Evolutionary conservation across 306 rosid species (phyloP).

Genomic region (Elaeagnus macrophylla): DNA sequence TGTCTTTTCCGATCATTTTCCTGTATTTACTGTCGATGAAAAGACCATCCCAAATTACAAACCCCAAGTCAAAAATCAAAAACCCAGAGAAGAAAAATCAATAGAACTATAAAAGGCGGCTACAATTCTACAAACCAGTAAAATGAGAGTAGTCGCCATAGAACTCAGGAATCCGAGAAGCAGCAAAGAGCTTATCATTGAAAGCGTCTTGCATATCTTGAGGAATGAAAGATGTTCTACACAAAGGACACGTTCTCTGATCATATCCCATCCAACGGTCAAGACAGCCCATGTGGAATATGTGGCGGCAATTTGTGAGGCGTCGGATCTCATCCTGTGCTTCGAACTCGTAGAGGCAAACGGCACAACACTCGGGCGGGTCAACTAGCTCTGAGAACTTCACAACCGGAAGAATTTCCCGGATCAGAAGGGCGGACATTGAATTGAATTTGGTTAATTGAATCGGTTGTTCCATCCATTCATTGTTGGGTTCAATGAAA

Average conservation of each 20-base stretch:
- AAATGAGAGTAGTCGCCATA: slow-evolving; percentile 28
- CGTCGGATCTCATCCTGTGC: slow-evolving; percentile 64
- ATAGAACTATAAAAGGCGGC: not conserved
- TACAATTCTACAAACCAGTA: slow-evolving; percentile 17
- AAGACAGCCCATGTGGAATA: slow-evolving; percentile 65
- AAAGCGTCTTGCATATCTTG: slow-evolving; percentile 45
- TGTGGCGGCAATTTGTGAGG: slow-evolving; percentile 61
- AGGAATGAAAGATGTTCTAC: slow-evolving; percentile 62
- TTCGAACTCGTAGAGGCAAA: slow-evolving; percentile 68
- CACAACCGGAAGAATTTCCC: slow-evolving; percentile 51
- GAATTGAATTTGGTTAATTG: slow-evolving; percentile 35
- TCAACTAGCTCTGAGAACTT: slow-evolving; percentile 56
- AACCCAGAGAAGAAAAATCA: not conserved
- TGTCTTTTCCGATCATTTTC: not conserved
- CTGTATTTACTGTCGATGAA: slow-evolving; percentile 13
- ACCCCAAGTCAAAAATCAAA: no score
- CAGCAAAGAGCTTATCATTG: slow-evolving; percentile 52
- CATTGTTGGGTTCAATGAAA: not conserved
- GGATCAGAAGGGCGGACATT: slow-evolving; percentile 40
- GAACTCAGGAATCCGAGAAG: slow-evolving; percentile 52
- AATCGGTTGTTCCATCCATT: not conserved
- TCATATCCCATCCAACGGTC: slow-evolving; percentile 93
- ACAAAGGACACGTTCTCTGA: slow-evolving; percentile 76
- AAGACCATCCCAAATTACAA: no score
- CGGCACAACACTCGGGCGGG: slow-evolving; percentile 64